Evolutionary conservation across 2,329 filamentous ascomycete genomes (phyloP).

Genomic region (Emmonsiellopsis sp.): DNA sequence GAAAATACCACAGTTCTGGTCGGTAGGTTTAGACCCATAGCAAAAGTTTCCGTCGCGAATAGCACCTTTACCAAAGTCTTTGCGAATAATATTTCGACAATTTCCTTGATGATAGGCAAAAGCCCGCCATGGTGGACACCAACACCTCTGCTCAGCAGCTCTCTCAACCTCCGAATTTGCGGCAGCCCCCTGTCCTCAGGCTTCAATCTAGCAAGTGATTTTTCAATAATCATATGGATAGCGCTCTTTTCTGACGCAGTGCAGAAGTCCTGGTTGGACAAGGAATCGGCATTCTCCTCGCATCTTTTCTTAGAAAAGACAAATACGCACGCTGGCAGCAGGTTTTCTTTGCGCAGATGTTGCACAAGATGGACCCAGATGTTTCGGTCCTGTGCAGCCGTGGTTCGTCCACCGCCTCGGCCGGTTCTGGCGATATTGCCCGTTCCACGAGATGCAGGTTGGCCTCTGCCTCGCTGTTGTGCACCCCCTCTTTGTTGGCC

Average conservation of each 20-base stretch:
- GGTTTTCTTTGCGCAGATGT: conserved; percentile 73
- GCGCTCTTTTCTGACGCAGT: conserved; percentile 90
- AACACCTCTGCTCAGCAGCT: conserved; percentile 78
- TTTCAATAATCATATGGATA: conserved; percentile 96
- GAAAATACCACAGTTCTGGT: conserved; percentile 97
- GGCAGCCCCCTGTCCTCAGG: conserved; percentile 84
- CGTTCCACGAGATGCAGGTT: conserved; percentile 47
- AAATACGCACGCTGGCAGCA: conserved; percentile 92
- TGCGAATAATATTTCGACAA: conserved; percentile 93
- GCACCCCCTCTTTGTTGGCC: conserved; percentile 34
- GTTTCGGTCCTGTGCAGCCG: conserved; percentile 88
- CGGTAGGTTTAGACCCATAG: conserved; percentile 93
- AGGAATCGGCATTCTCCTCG: conserved; percentile 90
- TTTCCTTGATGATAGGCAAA: conserved; percentile 91
- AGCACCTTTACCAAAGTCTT: conserved; percentile 92
- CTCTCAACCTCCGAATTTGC: conserved; percentile 79
- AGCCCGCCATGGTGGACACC: conserved; percentile 94
- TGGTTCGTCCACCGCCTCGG: conserved; percentile 74
- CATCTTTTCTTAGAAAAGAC: conserved; percentile 98
- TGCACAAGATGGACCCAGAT: conserved; percentile 95
- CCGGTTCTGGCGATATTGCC: conserved; percentile 89
- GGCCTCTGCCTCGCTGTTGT: conserved; percentile 47
- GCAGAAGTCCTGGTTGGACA: conserved; percentile 92
- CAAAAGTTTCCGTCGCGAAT: conserved; percentile 96
- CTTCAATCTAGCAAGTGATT: conserved; percentile 82